These are phyloP conservation scores for Metschnikowia bowlesiae DNA, from an alignment of 805 yeast genomes.

Conservation along the genomic window DNA sequence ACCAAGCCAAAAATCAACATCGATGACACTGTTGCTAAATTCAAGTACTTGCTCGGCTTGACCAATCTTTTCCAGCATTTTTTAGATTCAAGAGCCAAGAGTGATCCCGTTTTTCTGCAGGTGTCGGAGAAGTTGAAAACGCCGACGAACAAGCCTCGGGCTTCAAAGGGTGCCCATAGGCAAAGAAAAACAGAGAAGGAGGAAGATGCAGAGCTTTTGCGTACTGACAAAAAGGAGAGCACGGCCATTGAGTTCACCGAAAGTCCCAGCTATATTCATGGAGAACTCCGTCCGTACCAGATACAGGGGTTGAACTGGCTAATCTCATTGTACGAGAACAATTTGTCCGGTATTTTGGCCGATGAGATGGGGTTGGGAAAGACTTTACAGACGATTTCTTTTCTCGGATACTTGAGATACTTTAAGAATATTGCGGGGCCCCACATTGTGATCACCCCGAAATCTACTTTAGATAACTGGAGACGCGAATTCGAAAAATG, in stretches of 20 bases:
- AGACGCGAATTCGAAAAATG: constrained; percentile 68
- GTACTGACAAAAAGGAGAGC: constrained; percentile 41
- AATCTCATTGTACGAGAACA: constrained; percentile 61
- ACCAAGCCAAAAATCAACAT: constrained; percentile 44
- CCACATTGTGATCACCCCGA: constrained; percentile 71
- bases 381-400: constrained; percentile 74
- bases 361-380: constrained; percentile 88
- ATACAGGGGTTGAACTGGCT: constrained; percentile 81
- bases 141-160: constrained; percentile 3
- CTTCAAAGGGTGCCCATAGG: constrained; percentile 31
- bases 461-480: constrained; percentile 81
- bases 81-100: constrained; percentile 58
- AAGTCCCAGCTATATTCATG: constrained; percentile 50
- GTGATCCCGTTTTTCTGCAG: constrained; percentile 52
- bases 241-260: constrained; percentile 46
- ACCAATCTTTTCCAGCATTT: constrained; percentile 67
- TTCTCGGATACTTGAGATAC: constrained; percentile 67
- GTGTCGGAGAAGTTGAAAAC: constrained; percentile 42
- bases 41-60: constrained; percentile 60
- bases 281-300: constrained; percentile 67
- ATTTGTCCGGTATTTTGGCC: constrained; percentile 71
- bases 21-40: constrained; percentile 60
- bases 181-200: constrained; percentile 72
- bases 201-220: constrained; percentile 71
- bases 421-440: constrained; percentile 62